Evolutionary conservation across 805 yeast species (phyloP), one percentile per base, ranked within the genome.

Genomic region (Ogataea paradorogensis): DNA sequence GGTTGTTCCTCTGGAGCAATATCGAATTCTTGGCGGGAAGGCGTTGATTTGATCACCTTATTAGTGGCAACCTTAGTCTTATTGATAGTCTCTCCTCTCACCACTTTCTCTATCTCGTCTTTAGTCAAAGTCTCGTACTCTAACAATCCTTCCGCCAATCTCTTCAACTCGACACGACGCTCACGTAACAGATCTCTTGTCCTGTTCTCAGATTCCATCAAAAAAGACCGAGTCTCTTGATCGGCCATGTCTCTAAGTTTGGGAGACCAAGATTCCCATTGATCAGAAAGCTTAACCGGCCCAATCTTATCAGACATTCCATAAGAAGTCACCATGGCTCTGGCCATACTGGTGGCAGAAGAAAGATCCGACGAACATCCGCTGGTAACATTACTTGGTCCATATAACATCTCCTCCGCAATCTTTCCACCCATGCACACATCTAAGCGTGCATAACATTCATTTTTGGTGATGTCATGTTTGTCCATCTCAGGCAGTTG

Each of bases 391-490:
- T 90, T 86, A 40, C 87, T 96, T 32, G 81, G 75, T 2, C 99
- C 99, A 58, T 87, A 86, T 35, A 85, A 74, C 72, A 87, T 70
- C 60, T 91, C 97, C 69, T 93, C 99, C 22, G 99, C 99, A 43
- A 89, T 81, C 62, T 90, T 90, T 48, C 99, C 99, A 45, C 99
- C 99, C 99, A 93, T 93, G 61, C 96, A 89, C 35, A 93, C 99
- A 62, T 93, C 99, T 50, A 93, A 66, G 48, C 95, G 73, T 0
- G 98, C 96, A 48, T 83, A 72, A 61, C 96, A 86, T 65, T 93
- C 98, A 45, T 74, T 78, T 61, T 78, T 84, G 23, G 96, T 88
- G 65, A 86, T 84, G 58, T 91, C 98, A 46, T 86, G 89, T 69
- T 93, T 91, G 67, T 93, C 99, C 91, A 90, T 88, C 61, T 93